Evolutionary conservation across 2,329 filamentous ascomycete genomes (phyloP), one percentile per base, ranked within the genome.

Genomic region (Zarea fungicola): DNA sequence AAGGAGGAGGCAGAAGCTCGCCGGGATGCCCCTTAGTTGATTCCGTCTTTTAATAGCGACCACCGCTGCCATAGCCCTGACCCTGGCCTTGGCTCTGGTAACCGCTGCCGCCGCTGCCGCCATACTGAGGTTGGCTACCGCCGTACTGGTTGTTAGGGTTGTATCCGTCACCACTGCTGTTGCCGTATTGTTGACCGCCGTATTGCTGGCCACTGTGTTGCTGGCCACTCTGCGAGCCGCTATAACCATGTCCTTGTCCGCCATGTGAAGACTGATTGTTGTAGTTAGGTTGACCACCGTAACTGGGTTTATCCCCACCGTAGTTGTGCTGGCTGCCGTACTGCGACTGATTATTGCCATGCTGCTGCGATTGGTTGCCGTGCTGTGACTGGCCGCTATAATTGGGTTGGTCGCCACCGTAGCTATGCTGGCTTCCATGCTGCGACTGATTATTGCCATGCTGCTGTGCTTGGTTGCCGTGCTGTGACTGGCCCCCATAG

Each of bases 391-490:
- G 28, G 43, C 26, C 31, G 34, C 8, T 14, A 29, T 29, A 29
- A 29, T 29, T 8, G 14, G 28, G 14, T 14, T 29, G 16, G n/a
- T 37, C n/a, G 18, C 19, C 13, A 18, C 34, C 19, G 21, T 32
- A 44, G 42, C 14, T 44, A 18, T 32, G 9, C 18, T 46, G 34
- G 21, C 21, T 16, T 16, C 31, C 34, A 23, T 45, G 34, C n/a
- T 36, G 31, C 4, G 45, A 36, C 32, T 48, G 51, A 60, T 32
- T 26, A 25, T 62, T 23, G 44, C 53, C 58, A 16, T 56, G 58
- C 57, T 57, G 46, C 58, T 59, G 34, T 59, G 59, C 41, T n/a
- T 61, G 58, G 29, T 57, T 34, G 41, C 41, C 57, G 50, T 52
- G 56, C 35, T 55, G 54, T 14, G 52, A 45, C n/a, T 49, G 42